Evolutionary conservation across 108 stramenopile genomes (phyloP).

Genomic region (Parmales sp.): DNA sequence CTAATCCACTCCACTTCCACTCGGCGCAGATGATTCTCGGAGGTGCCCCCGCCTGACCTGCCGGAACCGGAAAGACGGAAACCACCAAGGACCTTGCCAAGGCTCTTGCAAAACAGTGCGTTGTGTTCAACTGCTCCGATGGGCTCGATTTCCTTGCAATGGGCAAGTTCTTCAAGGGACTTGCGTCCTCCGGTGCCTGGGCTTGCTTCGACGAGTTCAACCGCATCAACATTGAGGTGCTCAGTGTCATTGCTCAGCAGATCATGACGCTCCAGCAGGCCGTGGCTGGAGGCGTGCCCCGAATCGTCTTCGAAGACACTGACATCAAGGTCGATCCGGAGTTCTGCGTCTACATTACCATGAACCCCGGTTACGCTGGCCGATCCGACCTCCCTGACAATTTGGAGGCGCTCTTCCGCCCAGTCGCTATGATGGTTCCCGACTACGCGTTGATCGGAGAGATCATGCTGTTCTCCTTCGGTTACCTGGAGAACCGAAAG

Average conservation of each 20-base stretch:
- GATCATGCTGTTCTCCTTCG: conserved; percentile 58
- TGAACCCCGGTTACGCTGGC: conserved; percentile 67
- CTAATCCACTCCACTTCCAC: too few relatives aligned
- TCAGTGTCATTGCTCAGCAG: conserved; percentile 60
- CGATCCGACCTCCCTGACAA: conserved; percentile 53
- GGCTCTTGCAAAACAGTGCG: conserved; percentile 48
- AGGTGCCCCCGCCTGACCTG: conserved; percentile 55
- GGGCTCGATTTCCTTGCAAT: conserved; percentile 57
- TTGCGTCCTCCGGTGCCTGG: conserved; percentile 56
- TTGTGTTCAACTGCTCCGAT: conserved; percentile 62
- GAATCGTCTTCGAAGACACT: conserved; percentile 45
- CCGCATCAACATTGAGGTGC: conserved; percentile 63
- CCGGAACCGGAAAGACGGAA: conserved; percentile 58
- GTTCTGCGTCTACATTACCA: conserved; percentile 57
- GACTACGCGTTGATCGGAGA: conserved; percentile 57
- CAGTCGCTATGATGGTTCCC: conserved; percentile 65
- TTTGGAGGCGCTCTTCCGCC: conserved; percentile 53
- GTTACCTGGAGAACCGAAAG: conserved; percentile 44
- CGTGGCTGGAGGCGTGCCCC: conserved; percentile 32
- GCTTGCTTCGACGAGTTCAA: conserved; percentile 71
- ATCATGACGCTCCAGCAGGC: conserved; percentile 48
- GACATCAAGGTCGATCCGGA: conserved; percentile 43
- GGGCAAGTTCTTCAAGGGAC: conserved; percentile 64
- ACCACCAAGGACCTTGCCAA: conserved; percentile 56
- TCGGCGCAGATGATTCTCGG: conserved; percentile 55